phyloP scores from a whole-genome alignment of 495 filamentous ascomycete species.

The Aspergillus hancockii region DNA sequence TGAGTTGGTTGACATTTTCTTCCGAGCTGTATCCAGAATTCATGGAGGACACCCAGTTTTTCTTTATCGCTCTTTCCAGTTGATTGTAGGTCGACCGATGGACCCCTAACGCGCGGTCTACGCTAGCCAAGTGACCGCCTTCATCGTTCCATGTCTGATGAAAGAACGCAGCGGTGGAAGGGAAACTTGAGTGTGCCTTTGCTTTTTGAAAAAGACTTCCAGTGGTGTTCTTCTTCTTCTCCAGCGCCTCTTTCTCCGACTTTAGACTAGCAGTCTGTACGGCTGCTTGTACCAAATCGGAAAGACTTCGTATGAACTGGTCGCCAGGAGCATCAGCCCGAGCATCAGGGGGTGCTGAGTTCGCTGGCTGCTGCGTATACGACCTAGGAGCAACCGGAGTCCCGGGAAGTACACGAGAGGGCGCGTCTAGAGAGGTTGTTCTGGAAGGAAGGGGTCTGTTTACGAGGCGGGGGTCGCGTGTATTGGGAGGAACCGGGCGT shows the following conservation, averaged over 20 bases:
- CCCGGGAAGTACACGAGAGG: neutral
- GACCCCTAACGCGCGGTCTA: conserved; percentile 19
- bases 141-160: conserved; percentile 19
- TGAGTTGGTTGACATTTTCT: conserved; percentile 7
- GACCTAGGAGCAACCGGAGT: neutral
- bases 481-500: neutral
- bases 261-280: conserved; percentile 11
- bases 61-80: conserved; percentile 13
- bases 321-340: conserved; percentile 8
- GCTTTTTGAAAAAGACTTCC: conserved; percentile 23
- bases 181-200: conserved; percentile 20
- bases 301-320: conserved; percentile 19
- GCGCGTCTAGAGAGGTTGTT: conserved; percentile 3
- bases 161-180: conserved; percentile 23
- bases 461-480: conserved; percentile 14
- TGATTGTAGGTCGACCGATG: conserved; percentile 13
- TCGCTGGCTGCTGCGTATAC: neutral
- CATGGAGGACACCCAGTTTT: neutral
- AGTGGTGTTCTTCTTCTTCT: conserved; percentile 23
- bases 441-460: conserved; percentile 1
- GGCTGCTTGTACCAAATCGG: conserved; percentile 24
- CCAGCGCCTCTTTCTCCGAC: conserved; percentile 25
- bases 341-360: neutral
- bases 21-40: neutral
- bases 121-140: conserved; percentile 14